These are phyloP conservation scores for Yarrowia galli DNA, from an alignment of 1,139 yeast genomes.

Conservation along the genomic window DNA sequence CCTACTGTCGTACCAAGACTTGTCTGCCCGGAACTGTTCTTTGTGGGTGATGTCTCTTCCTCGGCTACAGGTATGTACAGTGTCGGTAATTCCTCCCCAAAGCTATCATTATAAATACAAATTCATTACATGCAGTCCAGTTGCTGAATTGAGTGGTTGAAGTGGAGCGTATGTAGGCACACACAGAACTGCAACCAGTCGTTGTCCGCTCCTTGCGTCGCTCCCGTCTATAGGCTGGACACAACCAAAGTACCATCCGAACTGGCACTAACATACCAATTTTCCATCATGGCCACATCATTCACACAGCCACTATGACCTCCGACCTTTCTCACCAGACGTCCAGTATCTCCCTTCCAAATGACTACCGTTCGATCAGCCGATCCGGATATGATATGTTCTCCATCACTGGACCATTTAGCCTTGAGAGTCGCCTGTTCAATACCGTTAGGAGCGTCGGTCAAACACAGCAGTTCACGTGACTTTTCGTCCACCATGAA, in stretches of 20 bases:
- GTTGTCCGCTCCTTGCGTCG: not conserved
- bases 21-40: too few relatives aligned
- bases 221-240: constrained; percentile 42
- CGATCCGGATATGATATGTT: constrained; percentile 63
- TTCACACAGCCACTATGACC: constrained; percentile 72
- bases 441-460: constrained; percentile 65
- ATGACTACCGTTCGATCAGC: constrained; percentile 64
- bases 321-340: constrained; percentile 57
- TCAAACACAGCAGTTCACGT: constrained; percentile 58
- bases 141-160: not conserved
- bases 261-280: constrained; percentile 40
- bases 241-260: constrained; percentile 47
- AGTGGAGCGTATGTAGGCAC: too few relatives aligned
- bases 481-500: constrained; percentile 51
- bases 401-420: constrained; percentile 54
- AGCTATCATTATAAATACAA: not conserved
- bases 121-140: not conserved
- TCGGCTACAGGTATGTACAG: too few relatives aligned
- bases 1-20: too few relatives aligned
- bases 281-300: constrained; percentile 59
- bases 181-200: too few relatives aligned
- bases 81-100: too few relatives aligned
- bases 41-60: too few relatives aligned
- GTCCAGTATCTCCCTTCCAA: constrained; percentile 67
- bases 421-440: constrained; percentile 63